phyloP scores from a whole-genome alignment of 2,329 filamentous ascomycete genomes.

The Elsinoe fawcettii region DNA sequence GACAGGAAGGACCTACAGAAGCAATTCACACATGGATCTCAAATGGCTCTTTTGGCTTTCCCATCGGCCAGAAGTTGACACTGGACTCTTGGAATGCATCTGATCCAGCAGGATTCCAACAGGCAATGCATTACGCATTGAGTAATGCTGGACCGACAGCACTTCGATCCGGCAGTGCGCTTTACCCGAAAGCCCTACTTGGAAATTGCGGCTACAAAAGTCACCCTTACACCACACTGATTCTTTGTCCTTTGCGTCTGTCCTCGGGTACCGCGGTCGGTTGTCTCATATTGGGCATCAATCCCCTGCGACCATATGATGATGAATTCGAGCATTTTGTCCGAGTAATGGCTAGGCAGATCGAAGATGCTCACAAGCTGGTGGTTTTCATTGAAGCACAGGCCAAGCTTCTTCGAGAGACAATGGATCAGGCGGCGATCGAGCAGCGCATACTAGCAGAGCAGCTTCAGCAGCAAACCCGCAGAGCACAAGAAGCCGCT shows the following conservation, averaged over 20 bases:
- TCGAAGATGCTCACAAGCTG: constrained; percentile 14
- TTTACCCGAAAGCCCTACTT: background rate
- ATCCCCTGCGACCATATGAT: constrained; percentile 16
- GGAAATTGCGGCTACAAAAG: background rate
- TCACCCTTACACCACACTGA: background rate
- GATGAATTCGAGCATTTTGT: constrained; percentile 17
- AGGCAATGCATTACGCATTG: background rate
- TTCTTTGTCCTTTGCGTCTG: constrained; percentile 4
- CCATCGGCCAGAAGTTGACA: background rate
- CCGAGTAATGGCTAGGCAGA: constrained; percentile 14
- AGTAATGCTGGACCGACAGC: background rate
- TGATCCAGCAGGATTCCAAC: background rate
- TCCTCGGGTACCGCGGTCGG: background rate
- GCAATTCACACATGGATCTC: background rate
- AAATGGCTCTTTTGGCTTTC: background rate
- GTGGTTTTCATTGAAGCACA: constrained; percentile 14
- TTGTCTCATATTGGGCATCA: constrained; percentile 13
- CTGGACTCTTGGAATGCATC: background rate
- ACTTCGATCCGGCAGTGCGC: background rate
- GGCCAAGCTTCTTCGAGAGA: background rate
- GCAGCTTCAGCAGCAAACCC: constrained; percentile 11
- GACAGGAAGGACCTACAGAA: background rate
- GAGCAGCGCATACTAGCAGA: constrained; percentile 17
- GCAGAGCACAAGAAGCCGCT: background rate
- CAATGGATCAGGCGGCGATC: constrained; percentile 13